Percentiles rank a stretch among this genome's conserved stretches.
Evolutionary conservation across 495 filamentous ascomycete species (phyloP).

Genomic region (Neurospora discreta): DNA sequence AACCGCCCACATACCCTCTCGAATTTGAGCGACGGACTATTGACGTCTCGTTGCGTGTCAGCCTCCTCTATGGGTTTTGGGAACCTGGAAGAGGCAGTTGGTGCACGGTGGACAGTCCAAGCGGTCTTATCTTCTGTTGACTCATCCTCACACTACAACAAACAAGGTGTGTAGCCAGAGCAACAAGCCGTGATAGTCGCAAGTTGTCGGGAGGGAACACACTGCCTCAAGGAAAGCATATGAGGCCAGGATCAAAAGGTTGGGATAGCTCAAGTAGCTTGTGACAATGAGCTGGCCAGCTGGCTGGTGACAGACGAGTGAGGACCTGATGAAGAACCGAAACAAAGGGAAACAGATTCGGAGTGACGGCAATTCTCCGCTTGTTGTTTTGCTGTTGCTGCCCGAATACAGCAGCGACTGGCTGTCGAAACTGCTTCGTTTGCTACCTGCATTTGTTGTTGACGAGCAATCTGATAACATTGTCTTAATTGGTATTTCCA

Average conservation of each 20-base stretch:
- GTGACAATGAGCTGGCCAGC: conserved; percentile 2
- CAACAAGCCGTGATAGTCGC: not conserved
- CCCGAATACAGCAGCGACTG: conserved; percentile 29
- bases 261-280: not conserved
- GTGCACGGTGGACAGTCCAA: not conserved
- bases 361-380: conserved; percentile 22
- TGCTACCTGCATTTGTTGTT: conserved; percentile 8
- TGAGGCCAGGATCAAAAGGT: not conserved
- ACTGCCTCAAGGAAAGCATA: not conserved
- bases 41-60: not conserved
- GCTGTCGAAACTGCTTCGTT: conserved; percentile 11
- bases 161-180: not conserved
- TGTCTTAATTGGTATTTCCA: not conserved
- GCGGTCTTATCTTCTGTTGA: not conserved
- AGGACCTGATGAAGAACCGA: conserved; percentile 7
- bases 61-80: not conserved
- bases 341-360: conserved; percentile 15
- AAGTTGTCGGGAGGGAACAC: not conserved
- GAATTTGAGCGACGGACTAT: not conserved
- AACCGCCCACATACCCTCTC: not conserved
- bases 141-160: not conserved
- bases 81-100: not conserved
- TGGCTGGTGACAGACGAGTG: conserved; percentile 9
- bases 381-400: conserved; percentile 35
- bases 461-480: conserved; percentile 10